A percentile compares a stretch with the other conserved stretches of the same genome.
Evolutionary conservation across 495 filamentous ascomycete species (phyloP).

Genomic region (Aspergillus affinis): DNA sequence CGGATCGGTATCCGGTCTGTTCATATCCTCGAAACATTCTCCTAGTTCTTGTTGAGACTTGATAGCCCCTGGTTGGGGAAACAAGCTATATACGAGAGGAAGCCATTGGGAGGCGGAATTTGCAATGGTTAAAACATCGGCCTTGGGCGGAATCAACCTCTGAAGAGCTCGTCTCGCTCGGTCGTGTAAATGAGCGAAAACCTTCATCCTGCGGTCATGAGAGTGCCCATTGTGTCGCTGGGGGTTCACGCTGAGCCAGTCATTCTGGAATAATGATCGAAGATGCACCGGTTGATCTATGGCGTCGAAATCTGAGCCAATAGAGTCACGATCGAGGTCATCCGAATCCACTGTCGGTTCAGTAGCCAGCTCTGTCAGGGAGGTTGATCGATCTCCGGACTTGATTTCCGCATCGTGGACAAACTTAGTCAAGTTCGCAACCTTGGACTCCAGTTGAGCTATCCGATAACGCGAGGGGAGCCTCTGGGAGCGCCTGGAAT

Average conservation of each 20-base stretch:
- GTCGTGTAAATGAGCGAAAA: constrained; percentile 12
- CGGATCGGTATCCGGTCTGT: constrained; percentile 20
- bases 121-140: constrained; percentile 17
- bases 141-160: constrained; percentile 22
- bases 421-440: constrained; percentile 20
- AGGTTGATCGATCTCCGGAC: constrained; percentile 9
- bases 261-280: constrained; percentile 32
- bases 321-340: constrained; percentile 10
- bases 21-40: constrained; percentile 23
- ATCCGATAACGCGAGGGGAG: constrained; percentile 27
- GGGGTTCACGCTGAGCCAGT: constrained; percentile 25
- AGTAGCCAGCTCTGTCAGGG: constrained; percentile 1
- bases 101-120: constrained; percentile 24
- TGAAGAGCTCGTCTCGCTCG: constrained; percentile 19
- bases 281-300: constrained; percentile 25
- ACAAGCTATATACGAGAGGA: constrained; percentile 15
- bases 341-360: not conserved
- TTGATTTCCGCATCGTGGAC: constrained; percentile 22
- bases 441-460: constrained; percentile 25
- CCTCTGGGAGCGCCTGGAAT: constrained; percentile 11
- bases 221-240: constrained; percentile 4
- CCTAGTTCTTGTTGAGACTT: constrained; percentile 21
- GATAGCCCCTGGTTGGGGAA: constrained; percentile 19
- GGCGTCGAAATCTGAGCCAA: constrained; percentile 18
- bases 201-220: constrained; percentile 11